phyloP scores from a whole-genome alignment of 768 basidiomycete genomes.

The Pisolithus orientalis region DNA sequence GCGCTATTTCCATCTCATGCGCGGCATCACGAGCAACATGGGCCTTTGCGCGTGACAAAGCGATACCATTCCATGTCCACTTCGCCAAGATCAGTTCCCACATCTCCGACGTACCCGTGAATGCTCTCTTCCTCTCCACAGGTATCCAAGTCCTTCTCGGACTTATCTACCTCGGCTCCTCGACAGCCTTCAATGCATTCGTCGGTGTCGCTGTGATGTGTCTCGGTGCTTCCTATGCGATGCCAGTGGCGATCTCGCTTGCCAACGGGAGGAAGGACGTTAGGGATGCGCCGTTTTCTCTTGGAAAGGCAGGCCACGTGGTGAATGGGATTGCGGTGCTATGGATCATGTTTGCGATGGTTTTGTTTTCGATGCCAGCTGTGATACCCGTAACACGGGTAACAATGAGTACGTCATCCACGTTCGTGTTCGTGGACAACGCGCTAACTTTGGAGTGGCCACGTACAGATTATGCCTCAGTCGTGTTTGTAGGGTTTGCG shows the following conservation, averaged over 20 bases:
- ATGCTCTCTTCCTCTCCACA: slow-evolving; percentile 56
- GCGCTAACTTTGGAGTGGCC: neutral
- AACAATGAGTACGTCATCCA: slow-evolving; percentile 39
- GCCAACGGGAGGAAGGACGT: slow-evolving; percentile 38
- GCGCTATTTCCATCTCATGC: slow-evolving; percentile 59
- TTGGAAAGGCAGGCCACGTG: slow-evolving; percentile 39
- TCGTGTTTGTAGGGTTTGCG: slow-evolving; percentile 60
- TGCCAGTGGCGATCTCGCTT: slow-evolving; percentile 54
- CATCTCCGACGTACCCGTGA: slow-evolving; percentile 46
- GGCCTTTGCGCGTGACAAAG: slow-evolving; percentile 65
- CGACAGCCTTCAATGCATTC: slow-evolving; percentile 62
- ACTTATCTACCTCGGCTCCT: slow-evolving; percentile 56
- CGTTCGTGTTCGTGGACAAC: neutral
- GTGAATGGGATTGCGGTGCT: slow-evolving; percentile 48
- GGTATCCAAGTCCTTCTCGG: slow-evolving; percentile 53
- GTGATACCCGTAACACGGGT: slow-evolving; percentile 46
- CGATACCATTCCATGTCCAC: slow-evolving; percentile 45
- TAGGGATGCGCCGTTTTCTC: slow-evolving; percentile 42
- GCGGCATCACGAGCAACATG: slow-evolving; percentile 66
- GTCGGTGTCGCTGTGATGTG: slow-evolving; percentile 63
- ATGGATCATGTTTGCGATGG: slow-evolving; percentile 58
- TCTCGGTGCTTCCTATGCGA: slow-evolving; percentile 55
- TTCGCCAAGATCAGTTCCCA: slow-evolving; percentile 42
- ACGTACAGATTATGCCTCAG: slow-evolving; percentile 54
- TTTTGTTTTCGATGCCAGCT: slow-evolving; percentile 66